Percentiles rank a stretch among this genome's conserved stretches.
These are phyloP conservation scores for Acacia confusa DNA, from an alignment of 306 rosid species.

Conservation along the genomic window DNA sequence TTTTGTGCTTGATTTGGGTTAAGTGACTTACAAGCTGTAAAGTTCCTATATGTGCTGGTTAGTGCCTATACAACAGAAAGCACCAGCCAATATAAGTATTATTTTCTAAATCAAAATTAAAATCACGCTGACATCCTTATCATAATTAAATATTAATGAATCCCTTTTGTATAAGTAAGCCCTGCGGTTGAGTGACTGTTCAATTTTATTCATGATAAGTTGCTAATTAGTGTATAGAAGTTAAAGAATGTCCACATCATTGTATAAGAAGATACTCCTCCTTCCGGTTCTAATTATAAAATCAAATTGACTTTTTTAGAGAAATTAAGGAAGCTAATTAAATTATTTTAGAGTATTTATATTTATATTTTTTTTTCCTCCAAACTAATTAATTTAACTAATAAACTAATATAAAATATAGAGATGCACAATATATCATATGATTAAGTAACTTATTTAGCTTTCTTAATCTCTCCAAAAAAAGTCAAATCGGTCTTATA, in stretches of 20 bases:
- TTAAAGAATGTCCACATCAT: background rate
- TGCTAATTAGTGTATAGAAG: background rate
- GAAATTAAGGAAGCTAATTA: too few species aligned
- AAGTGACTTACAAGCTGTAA: conserved; percentile 1
- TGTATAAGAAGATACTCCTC: too few species aligned
- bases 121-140: background rate
- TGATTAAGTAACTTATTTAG: too few species aligned
- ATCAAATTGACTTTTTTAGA: too few species aligned
- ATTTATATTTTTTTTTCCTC: too few species aligned
- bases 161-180: background rate
- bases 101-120: background rate
- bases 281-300: too few species aligned
- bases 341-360: too few species aligned
- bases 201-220: background rate
- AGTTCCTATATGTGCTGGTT: background rate
- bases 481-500: too few species aligned
- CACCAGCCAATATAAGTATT: background rate
- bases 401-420: too few species aligned
- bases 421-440: too few species aligned
- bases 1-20: background rate
- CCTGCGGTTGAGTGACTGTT: background rate
- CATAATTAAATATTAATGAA: background rate
- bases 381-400: too few species aligned
- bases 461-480: too few species aligned
- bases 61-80: background rate